Base-by-base conservation (phyloP, 768 basidiomycete genomes). In the Mycena rosella region DNA sequence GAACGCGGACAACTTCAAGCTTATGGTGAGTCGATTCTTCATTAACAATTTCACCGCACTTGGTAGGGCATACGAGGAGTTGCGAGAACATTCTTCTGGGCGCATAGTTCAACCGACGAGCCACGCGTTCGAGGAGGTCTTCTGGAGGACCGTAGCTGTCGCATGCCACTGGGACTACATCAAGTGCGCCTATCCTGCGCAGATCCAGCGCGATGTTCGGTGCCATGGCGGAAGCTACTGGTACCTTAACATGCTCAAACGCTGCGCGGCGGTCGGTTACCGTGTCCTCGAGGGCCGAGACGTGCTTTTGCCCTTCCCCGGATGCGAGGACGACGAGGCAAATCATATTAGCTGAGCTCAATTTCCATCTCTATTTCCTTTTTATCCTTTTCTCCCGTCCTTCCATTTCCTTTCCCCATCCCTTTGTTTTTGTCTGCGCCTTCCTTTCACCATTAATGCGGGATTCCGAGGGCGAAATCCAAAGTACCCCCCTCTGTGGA, bases 1-100 rank as follows among this genome's bases (percentile, higher is more conserved):
- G 48, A 60, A 60, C 24, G 30, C 17, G 47, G 58, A 49, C 0
- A 60, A 34, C 34, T 60, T 34, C 17, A 26, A 20, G 14, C 58
- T 22, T 8, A 47, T 60, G 32, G 26, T 49, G 45, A n/a, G 57
- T 9, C 27, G 57, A 2, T 59, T 59, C 14, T 51, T 36, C 34
- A 15, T 36, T 42, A 4, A 42, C 18, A 42, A 4, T 42, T 42
- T 15, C 40, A 15, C 17, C 40, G 15, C 40, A 15, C 17, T 42
- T 42, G 40, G 15, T 20, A 17, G 7, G 40, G 8, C 17, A 17
- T 17, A 15, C 40, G 40, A 8, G 11, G 40, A 42, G 40, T 42
- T 42, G 40, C 40, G 40, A 42, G 40, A 42, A 15, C 40, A 15
- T 15, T 17, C 9, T 5, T 9, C 9, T 15, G 5, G 15, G 7